Percentiles rank a stretch among this genome's conserved stretches.
Conservation (phyloP, 2,329 filamentous ascomycete species). For the Furcasterigmium sp. region DNA sequence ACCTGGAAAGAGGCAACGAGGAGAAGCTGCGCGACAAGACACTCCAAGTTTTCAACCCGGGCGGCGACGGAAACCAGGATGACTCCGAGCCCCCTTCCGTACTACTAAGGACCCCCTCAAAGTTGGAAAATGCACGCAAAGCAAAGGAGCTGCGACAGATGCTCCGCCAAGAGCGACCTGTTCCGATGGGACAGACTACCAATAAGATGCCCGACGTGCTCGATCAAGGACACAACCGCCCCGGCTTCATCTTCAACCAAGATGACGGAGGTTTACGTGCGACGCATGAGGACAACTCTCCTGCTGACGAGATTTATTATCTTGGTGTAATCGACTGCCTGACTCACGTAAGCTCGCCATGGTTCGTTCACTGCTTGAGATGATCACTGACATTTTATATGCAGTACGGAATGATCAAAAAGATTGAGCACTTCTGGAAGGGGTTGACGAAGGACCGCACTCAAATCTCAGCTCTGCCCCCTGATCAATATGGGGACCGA, state of each 20-base stretch:
- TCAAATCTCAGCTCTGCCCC: conserved; percentile 89
- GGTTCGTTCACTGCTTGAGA: background rate
- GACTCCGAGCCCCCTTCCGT: conserved; percentile 55
- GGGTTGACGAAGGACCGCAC: conserved; percentile 76
- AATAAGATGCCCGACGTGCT: conserved; percentile 89
- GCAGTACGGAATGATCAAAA: conserved; percentile 91
- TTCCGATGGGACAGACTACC: conserved; percentile 81
- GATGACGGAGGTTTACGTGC: conserved; percentile 92
- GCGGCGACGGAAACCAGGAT: conserved; percentile 58
- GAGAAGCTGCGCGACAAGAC: conserved; percentile 90
- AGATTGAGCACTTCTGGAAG: conserved; percentile 96
- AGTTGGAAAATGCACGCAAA: conserved; percentile 85
- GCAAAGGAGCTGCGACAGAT: conserved; percentile 86
- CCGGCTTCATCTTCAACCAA: conserved; percentile 78
- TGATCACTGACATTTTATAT: conserved; percentile 4
- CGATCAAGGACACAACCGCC: conserved; percentile 65
- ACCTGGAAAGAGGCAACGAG: conserved; percentile 84
- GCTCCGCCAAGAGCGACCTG: conserved; percentile 85
- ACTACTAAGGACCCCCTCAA: conserved; percentile 85
- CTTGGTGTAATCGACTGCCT: conserved; percentile 97
- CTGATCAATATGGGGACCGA: conserved; percentile 84
- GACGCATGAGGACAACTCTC: conserved; percentile 81
- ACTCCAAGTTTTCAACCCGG: conserved; percentile 88
- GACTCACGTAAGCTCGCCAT: conserved; percentile 70
- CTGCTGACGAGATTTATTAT: conserved; percentile 93